Conservation (phyloP, 2,329 filamentous ascomycete species). For the Zalaria obscura region DNA sequence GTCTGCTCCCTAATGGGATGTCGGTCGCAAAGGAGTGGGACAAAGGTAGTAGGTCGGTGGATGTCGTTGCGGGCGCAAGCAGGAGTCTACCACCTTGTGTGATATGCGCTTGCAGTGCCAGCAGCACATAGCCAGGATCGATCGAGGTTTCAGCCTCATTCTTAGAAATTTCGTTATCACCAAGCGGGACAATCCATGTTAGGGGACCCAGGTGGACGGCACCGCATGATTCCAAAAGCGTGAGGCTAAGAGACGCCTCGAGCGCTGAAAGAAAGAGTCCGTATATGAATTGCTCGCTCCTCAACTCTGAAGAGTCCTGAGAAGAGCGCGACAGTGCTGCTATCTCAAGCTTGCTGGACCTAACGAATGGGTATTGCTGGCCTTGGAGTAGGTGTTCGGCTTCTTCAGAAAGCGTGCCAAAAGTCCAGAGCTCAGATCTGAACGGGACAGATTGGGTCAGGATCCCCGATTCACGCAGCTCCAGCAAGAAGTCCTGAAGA, state of each 20-base stretch:
- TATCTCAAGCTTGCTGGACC: conserved; percentile 1
- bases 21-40: not conserved
- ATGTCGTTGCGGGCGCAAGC: conserved; percentile 1
- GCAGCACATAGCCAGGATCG: not conserved
- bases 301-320: not conserved
- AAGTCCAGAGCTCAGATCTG: conserved; percentile 5
- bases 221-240: not conserved
- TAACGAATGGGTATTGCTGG: not conserved
- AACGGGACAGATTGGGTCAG: conserved; percentile 1
- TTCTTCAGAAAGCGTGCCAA: conserved; percentile 1
- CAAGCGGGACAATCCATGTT: conserved; percentile 3
- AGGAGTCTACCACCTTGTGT: conserved; percentile 2
- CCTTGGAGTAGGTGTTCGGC: not conserved
- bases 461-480: not conserved
- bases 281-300: conserved; percentile 3
- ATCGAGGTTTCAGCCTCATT: not conserved
- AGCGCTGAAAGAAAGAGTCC: conserved; percentile 3
- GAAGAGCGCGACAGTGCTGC: conserved; percentile 1
- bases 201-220: conserved; percentile 2
- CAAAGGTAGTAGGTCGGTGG: not conserved
- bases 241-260: conserved; percentile 2
- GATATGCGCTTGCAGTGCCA: conserved; percentile 3
- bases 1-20: too few species aligned
- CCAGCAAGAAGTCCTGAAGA: not conserved
- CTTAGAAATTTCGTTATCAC: not conserved